A percentile compares a stretch with the other conserved stretches of the same genome.
phyloP scores from a whole-genome alignment of 2,329 filamentous ascomycete species.

The Coccinonectria pachysandricola region DNA sequence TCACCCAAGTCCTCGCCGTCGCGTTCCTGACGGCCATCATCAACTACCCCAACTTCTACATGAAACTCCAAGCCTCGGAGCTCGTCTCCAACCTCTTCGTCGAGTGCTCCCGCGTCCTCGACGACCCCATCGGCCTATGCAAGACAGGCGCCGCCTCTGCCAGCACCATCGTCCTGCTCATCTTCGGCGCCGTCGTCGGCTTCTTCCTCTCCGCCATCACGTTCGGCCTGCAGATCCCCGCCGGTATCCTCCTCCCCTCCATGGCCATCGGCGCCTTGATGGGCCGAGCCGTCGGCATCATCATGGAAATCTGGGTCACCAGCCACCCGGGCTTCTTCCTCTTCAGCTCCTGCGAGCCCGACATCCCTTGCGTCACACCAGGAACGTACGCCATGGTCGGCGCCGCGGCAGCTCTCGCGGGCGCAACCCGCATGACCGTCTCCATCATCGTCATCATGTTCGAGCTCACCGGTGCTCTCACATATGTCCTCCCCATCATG shows the following conservation, averaged over 20 bases:
- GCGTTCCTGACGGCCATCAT: slow-evolving; percentile 75
- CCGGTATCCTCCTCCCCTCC: slow-evolving; percentile 89
- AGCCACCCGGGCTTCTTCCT: slow-evolving; percentile 66
- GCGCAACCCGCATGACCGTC: slow-evolving; percentile 91
- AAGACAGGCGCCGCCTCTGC: slow-evolving; percentile 75
- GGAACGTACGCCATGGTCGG: slow-evolving; percentile 96
- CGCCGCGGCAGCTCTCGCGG: slow-evolving; percentile 85
- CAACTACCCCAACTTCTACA: slow-evolving; percentile 94
- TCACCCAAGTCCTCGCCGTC: slow-evolving; percentile 70
- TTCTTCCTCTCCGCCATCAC: slow-evolving; percentile 80
- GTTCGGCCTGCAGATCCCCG: slow-evolving; percentile 88
- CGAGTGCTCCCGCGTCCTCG: slow-evolving; percentile 71
- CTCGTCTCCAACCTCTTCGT: slow-evolving; percentile 86
- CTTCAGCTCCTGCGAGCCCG: slow-evolving; percentile 74
- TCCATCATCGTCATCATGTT: slow-evolving; percentile 99
- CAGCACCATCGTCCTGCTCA: slow-evolving; percentile 69
- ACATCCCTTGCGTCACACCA: slow-evolving; percentile 79
- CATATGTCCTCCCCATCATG: slow-evolving; percentile 97
- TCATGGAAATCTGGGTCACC: slow-evolving; percentile 80
- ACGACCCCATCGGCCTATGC: slow-evolving; percentile 86
- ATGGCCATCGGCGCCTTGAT: slow-evolving; percentile 91
- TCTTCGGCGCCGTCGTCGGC: slow-evolving; percentile 73
- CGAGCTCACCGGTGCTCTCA: slow-evolving; percentile 89
- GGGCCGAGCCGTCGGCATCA: slow-evolving; percentile 79
- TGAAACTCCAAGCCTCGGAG: slow-evolving; percentile 85